Conservation (phyloP, 2,329 filamentous ascomycete genomes). For the Clarireedia sp. region DNA sequence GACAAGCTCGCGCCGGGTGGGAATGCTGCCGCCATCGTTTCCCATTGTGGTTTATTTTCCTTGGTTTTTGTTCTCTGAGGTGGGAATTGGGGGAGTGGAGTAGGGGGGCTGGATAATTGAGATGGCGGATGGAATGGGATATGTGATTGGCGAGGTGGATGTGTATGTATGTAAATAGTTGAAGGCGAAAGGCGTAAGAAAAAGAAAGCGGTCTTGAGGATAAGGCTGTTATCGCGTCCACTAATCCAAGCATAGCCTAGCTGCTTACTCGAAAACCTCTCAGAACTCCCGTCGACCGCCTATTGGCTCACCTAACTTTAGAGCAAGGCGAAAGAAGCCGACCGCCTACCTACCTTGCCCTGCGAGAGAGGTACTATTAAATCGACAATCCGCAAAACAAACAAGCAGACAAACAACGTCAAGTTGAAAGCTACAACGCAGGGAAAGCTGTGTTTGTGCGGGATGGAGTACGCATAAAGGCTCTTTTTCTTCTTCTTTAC, state of each 20-base stretch:
- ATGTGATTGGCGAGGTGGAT: not conserved
- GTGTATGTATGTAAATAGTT: not conserved
- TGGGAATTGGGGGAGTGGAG: not conserved
- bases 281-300: too few relatives aligned
- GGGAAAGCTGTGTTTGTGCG: constrained; percentile 17
- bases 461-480: constrained; percentile 18
- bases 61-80: too few relatives aligned
- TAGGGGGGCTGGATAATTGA: too few relatives aligned
- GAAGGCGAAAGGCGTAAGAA: not conserved
- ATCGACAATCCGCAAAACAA: not conserved
- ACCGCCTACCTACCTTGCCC: not conserved
- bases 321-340: not conserved
- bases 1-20: constrained; percentile 90
- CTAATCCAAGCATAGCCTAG: too few relatives aligned
- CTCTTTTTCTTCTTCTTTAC: too few relatives aligned
- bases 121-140: too few relatives aligned
- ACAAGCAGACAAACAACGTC: not conserved
- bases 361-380: not conserved
- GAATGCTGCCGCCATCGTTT: constrained; percentile 96
- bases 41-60: constrained; percentile 55
- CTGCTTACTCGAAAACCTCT: too few relatives aligned
- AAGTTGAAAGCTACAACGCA: not conserved
- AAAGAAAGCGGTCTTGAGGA: not conserved
- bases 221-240: not conserved
- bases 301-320: too few relatives aligned